These are phyloP conservation scores for Tripterygium wilfordii DNA, from an alignment of 177 flowering plant genomes.

Conservation along the genomic window DNA sequence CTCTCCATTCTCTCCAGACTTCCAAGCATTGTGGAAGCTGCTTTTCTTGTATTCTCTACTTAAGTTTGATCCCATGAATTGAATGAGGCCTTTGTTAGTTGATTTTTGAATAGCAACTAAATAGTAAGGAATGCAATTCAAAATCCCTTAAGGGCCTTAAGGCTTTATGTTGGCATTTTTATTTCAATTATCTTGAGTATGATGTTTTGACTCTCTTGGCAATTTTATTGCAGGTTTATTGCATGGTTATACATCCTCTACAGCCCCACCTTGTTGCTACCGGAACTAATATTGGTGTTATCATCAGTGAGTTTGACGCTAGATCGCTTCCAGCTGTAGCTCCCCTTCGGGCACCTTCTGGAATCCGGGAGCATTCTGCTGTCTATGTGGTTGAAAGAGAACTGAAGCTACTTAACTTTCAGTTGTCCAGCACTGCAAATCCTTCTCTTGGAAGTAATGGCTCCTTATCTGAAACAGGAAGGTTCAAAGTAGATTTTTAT, in stretches of 20 bases:
- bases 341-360: conserved; percentile 75
- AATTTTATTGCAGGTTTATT: conserved; percentile 75
- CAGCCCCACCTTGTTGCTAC: conserved; percentile 98
- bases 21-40: too few species aligned
- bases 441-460: conserved; percentile 91
- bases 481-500: conserved; percentile 55
- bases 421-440: conserved; percentile 68
- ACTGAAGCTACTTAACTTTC: conserved; percentile 74
- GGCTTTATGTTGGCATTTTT: too few species aligned
- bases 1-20: too few species aligned
- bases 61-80: too few species aligned
- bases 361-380: conserved; percentile 86
- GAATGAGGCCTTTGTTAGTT: too few species aligned
- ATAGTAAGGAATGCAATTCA: too few species aligned
- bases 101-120: too few species aligned
- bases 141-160: too few species aligned
- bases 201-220: too few species aligned
- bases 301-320: conserved; percentile 90
- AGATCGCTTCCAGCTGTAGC: conserved; percentile 90
- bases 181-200: too few species aligned
- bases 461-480: conserved; percentile 73
- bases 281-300: conserved; percentile 92
- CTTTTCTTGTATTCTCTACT: too few species aligned
- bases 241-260: conserved; percentile 96
- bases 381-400: conserved; percentile 86